Conservation (phyloP, 306 rosid species). For the Lotus japonicus region DNA sequence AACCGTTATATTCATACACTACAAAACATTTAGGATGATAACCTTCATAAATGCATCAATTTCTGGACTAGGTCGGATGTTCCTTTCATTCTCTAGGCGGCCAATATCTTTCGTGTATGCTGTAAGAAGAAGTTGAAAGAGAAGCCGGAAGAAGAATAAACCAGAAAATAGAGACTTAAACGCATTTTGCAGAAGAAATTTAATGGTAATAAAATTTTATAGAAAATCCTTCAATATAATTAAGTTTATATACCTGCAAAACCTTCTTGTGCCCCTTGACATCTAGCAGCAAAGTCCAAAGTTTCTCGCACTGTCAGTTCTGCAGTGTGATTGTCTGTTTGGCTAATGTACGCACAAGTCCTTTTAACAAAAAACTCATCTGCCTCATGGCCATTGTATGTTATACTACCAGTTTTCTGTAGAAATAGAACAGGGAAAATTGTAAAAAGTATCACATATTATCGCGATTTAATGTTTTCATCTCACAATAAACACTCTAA, state of each 20-base stretch:
- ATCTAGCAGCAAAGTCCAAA: conserved; percentile 90
- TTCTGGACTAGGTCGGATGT: conserved; percentile 69
- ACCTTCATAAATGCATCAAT: conserved; percentile 96
- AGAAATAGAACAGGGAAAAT: background rate
- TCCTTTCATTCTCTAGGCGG: conserved; percentile 49
- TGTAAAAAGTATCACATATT: background rate
- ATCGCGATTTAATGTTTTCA: too few relatives aligned
- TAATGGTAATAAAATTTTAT: background rate
- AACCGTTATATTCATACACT: background rate
- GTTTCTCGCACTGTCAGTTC: conserved; percentile 88
- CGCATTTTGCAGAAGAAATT: background rate
- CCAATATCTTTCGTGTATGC: conserved; percentile 43
- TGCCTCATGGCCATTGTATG: conserved; percentile 58
- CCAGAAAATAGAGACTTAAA: background rate
- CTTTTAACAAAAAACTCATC: conserved; percentile 72
- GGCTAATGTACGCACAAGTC: conserved; percentile 85
- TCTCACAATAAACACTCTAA: too few relatives aligned
- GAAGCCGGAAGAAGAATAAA: background rate
- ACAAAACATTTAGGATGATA: background rate
- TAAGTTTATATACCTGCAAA: conserved; percentile 46
- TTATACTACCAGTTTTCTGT: conserved; percentile 64
- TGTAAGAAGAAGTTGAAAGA: conserved; percentile 13
- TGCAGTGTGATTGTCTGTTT: conserved; percentile 79
- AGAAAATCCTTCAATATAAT: background rate
- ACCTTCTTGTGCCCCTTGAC: conserved; percentile 77